Base-by-base conservation (phyloP, 2,329 filamentous ascomycete species). In the Macrophomina phaseolina region DNA sequence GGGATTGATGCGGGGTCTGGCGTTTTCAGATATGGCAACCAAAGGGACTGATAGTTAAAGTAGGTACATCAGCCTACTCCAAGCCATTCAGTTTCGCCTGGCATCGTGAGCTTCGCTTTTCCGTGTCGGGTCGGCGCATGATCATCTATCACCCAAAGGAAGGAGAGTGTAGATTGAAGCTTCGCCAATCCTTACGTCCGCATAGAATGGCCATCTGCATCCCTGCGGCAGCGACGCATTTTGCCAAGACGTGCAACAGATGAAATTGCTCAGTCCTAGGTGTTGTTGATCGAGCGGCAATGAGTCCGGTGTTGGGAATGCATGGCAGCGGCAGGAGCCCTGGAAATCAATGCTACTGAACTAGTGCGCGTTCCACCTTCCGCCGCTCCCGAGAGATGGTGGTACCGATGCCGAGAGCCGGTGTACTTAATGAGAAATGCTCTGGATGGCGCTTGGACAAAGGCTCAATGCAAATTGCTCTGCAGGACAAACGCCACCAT, bases 351-450 rank as follows among this genome's bases (percentile, higher is more conserved):
- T 23, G 23, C 23, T 23, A 23, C 23, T 23, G 23, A 23, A 23
- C 23, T 49, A 51, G 58, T n/a, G 58, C 32, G 45, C 32, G 45
- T 28, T 49, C 45, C n/a, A 14, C 34, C 40, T 30, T 18, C 38
- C n/a, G 32, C 42, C 32, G 8, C 16, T 16, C 28, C 9, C 16
- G n/a, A 36, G 18, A 36, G 40, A 38, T 36, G 12, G 58, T 45
- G 45, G 49, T 49, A 62, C 58, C 42, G 45, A 62, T 49, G 46
- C 58, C 42, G 58, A 62, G 42, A 48, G n/a, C 56, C 30, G 42
- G 56, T 30, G n/a, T 2, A 5, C 7, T 48, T 4, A 12, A 48
- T 32, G 38, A 28, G 6, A 5, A 16, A 23, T 23, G 23, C 23
- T 23, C 23, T 23, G 23, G 23, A 23, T 23, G 23, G 23, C 23